Conservation (phyloP, 352 stramenopile species). For the Phytophthora podocarpi region DNA sequence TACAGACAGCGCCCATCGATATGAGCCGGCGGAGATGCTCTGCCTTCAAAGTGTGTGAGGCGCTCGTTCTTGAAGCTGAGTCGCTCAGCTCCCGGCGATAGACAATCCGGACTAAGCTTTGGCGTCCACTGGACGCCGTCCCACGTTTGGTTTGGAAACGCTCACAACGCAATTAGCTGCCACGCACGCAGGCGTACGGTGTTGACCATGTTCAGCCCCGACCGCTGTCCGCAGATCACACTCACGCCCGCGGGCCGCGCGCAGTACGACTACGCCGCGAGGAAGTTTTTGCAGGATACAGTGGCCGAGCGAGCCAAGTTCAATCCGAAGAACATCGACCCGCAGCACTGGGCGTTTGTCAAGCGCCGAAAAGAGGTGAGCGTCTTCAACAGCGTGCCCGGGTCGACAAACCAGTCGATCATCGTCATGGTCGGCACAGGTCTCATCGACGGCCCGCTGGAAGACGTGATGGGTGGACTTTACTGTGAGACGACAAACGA, state of each 20-base stretch:
- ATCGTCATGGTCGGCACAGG: conserved; percentile 41
- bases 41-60: conserved; percentile 12
- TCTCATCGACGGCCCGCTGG: conserved; percentile 28
- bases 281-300: conserved; percentile 32
- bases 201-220: conserved; percentile 19
- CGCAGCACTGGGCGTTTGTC: conserved; percentile 38
- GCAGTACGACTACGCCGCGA: conserved; percentile 32
- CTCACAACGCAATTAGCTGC: conserved; percentile 25
- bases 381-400: conserved; percentile 41
- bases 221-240: conserved; percentile 36
- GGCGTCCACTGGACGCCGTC: not conserved
- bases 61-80: conserved; percentile 1
- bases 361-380: conserved; percentile 34
- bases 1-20: conserved; percentile 15
- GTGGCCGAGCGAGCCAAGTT: conserved; percentile 36
- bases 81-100: not conserved
- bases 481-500: conserved; percentile 52
- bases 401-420: conserved; percentile 28
- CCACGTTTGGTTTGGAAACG: conserved; percentile 1
- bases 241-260: conserved; percentile 24
- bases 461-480: conserved; percentile 52
- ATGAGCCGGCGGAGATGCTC: too few relatives aligned
- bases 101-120: conserved; percentile 21
- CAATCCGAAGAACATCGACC: conserved; percentile 33
- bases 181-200: not conserved